Evolutionary conservation across 495 filamentous ascomycete species (phyloP), one percentile per base, ranked within the genome.

Genomic region (Hypoxylon trugodes): DNA sequence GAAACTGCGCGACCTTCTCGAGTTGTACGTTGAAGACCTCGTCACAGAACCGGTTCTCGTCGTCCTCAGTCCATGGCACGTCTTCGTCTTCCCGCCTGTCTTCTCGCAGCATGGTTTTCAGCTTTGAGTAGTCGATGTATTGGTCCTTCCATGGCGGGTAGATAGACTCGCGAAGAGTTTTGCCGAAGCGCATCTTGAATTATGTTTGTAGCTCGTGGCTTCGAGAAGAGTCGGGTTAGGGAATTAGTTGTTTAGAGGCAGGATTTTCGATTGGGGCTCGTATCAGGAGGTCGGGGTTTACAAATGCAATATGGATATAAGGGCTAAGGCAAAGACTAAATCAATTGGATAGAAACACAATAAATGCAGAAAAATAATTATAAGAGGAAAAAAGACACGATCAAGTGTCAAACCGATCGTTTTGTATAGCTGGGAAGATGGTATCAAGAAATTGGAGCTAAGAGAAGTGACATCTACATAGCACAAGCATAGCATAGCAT

Each of bases 51-150:
- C 81, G 81, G 58, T 89, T 89, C 79, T 98, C 95, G 76, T 98
- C 95, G n/a, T 92, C 87, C 59, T 96, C 92, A 28, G 96, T 98
- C 95, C 95, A 98, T 30, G 76, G 79, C 67, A 76, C 73, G 59
- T 82, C 78, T 6, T 88, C 82, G 10, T 84, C 82, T n/a, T 84
- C 80, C 37, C 65, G 68, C 54, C 81, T 78, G 54, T 89, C 86
- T 67, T 98, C 95, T 24, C 90, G 87, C 36, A 98, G 78, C 33
- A 98, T 84, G 52, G 82, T 80, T 80, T 98, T 98, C 41, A 98
- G 86, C 80, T 93, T 96, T 59, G 81, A 77, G 71, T 98, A 98
- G 75, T 98, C 95, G 68, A 98, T 91, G 78, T 98, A 98, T 59
- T 94, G 84, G 65, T 87, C 88, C 70, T 87, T 88, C 96, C 96